phyloP scores from a whole-genome alignment of 2,329 filamentous ascomycete species.

The Ophiocordyceps sinensis region DNA sequence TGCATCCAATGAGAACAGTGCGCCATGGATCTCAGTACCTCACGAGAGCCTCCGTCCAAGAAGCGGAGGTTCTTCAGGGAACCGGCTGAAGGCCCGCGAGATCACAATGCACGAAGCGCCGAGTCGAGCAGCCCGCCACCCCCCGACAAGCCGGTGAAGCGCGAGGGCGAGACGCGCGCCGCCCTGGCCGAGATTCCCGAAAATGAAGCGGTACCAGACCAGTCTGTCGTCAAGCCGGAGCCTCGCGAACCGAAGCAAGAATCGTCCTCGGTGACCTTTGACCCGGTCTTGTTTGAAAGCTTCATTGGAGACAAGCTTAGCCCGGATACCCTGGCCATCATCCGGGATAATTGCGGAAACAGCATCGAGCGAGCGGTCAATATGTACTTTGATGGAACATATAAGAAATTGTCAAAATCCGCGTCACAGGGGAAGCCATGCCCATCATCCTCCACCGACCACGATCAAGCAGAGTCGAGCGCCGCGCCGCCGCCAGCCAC shows the following conservation, averaged over 20 bases:
- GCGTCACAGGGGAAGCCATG: not conserved
- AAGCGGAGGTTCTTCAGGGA: conserved; percentile 24
- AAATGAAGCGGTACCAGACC: conserved; percentile 1
- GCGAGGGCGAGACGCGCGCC: conserved; percentile 6
- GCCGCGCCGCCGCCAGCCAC: conserved; percentile 2
- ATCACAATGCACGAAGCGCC: conserved; percentile 6
- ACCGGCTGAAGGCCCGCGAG: conserved; percentile 15
- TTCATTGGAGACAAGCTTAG: conserved; percentile 45
- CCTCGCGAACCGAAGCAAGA: conserved; percentile 7
- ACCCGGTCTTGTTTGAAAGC: conserved; percentile 41
- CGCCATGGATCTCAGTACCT: conserved; percentile 24
- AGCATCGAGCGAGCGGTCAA: conserved; percentile 50
- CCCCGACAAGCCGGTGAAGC: conserved; percentile 12
- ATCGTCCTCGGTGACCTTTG: conserved; percentile 28
- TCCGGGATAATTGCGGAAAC: conserved; percentile 40
- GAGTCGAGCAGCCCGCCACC: conserved; percentile 6
- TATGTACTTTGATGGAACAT: conserved; percentile 58
- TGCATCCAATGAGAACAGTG: conserved; percentile 1
- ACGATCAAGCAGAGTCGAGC: conserved; percentile 4
- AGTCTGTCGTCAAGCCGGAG: not conserved
- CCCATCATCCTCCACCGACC: not conserved
- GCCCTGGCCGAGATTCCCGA: conserved; percentile 5
- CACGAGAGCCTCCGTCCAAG: conserved; percentile 30
- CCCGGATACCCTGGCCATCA: conserved; percentile 28
- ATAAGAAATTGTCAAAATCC: conserved; percentile 33